Percentiles rank a stretch among this genome's conserved stretches.
These are phyloP conservation scores for Nitzschia palea DNA, from an alignment of 108 stramenopile genomes.

Conservation along the genomic window DNA sequence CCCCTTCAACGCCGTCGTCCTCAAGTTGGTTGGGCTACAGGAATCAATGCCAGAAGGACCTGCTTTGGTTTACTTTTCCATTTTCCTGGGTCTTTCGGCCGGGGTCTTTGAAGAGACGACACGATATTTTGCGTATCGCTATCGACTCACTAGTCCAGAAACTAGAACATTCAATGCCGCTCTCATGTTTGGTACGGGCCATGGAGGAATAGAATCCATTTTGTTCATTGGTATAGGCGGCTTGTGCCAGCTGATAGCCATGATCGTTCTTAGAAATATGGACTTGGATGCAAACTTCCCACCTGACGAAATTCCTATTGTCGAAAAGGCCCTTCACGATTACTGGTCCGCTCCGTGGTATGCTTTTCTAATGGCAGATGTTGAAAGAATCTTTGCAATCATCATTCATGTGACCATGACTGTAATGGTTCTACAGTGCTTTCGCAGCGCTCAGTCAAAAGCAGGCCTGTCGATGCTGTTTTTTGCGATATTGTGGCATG, in stretches of 20 bases:
- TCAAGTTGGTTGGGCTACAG: not conserved
- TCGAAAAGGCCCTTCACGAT: not conserved
- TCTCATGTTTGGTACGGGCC: not conserved
- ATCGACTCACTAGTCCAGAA: not conserved
- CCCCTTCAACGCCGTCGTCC: not conserved
- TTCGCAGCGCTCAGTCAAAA: not conserved
- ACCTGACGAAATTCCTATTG: not conserved
- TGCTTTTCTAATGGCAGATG: not conserved
- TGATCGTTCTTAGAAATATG: not conserved
- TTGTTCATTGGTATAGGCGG: not conserved
- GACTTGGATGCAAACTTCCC: not conserved
- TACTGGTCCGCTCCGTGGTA: not conserved
- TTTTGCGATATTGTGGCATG: not conserved
- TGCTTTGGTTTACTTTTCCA: not conserved
- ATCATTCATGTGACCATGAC: not conserved
- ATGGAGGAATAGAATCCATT: constrained; percentile 4
- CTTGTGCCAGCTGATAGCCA: not conserved
- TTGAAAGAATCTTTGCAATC: constrained; percentile 8
- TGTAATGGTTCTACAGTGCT: not conserved
- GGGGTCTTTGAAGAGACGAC: not conserved
- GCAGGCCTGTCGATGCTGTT: not conserved
- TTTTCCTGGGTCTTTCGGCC: not conserved
- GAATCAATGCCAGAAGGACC: not conserved
- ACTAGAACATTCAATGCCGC: not conserved
- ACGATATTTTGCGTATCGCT: not conserved